Evolutionary conservation across 345 rosid genomes (phyloP).

Genomic region (Conringia planisiliqua): DNA sequence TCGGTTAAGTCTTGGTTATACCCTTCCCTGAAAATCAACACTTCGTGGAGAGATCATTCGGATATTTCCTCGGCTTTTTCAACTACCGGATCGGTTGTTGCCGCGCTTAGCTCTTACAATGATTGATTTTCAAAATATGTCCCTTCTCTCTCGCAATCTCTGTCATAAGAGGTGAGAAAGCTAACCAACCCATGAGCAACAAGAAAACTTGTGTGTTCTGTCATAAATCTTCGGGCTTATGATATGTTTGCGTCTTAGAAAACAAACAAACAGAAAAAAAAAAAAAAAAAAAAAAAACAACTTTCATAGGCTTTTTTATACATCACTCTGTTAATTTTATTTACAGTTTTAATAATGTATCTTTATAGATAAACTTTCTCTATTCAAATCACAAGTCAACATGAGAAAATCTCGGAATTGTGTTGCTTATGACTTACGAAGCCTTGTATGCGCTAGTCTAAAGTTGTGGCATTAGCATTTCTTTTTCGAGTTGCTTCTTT

Average conservation of each 20-base stretch:
- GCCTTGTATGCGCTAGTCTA: not conserved
- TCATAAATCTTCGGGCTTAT: not conserved
- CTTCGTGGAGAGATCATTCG: constrained; percentile 82
- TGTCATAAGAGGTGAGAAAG: constrained; percentile 28
- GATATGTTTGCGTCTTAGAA: not conserved
- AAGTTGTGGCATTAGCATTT: not conserved
- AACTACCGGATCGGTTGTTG: constrained; percentile 78
- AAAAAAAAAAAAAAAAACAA: not conserved
- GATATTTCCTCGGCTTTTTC: constrained; percentile 68
- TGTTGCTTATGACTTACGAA: not conserved
- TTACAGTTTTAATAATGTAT: constrained; percentile 13
- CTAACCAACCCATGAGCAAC: constrained; percentile 12
- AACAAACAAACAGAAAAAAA: not conserved
- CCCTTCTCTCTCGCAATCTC: not conserved
- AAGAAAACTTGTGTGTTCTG: constrained; percentile 9
- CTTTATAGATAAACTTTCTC: not conserved
- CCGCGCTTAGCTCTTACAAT: constrained; percentile 66
- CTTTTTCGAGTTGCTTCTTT: not conserved
- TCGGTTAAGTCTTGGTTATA: constrained; percentile 77
- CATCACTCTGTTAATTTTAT: not conserved
- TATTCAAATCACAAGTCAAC: not conserved
- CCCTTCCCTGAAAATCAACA: constrained; percentile 61
- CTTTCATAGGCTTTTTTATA: not conserved
- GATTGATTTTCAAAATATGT: constrained; percentile 34
- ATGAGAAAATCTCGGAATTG: not conserved